phyloP scores from a whole-genome alignment of 352 stramenopile species.

The Phytophthora brassicae region DNA sequence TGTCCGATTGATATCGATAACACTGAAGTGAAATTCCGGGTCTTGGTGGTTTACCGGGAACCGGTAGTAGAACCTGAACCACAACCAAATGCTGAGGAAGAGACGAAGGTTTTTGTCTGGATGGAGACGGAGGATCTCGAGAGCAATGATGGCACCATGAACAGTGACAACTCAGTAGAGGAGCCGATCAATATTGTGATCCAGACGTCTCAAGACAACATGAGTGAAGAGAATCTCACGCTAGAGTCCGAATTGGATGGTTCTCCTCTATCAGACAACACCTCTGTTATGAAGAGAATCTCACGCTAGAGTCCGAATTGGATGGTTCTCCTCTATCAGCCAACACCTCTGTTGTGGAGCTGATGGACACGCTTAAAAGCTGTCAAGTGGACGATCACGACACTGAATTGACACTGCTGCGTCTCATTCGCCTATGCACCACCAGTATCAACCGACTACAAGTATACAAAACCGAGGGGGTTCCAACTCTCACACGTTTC shows the following conservation, averaged over 20 bases:
- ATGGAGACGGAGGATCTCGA: not conserved
- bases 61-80: not conserved
- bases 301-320: not conserved
- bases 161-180: not conserved
- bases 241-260: not conserved
- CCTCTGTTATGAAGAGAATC: conserved; percentile 1
- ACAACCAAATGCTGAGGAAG: not conserved
- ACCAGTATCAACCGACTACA: conserved; percentile 3
- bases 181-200: not conserved
- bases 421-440: conserved; percentile 12
- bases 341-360: not conserved
- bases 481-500: conserved; percentile 4
- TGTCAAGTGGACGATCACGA: not conserved
- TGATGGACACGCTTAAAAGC: not conserved
- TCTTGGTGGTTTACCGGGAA: not conserved
- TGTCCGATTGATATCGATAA: no score
- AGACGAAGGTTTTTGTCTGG: not conserved
- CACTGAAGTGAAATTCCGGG: not conserved
- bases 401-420: conserved; percentile 8
- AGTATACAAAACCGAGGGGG: conserved; percentile 8
- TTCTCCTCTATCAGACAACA: not conserved
- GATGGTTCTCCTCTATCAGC: not conserved
- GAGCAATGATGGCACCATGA: not conserved
- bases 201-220: not conserved
- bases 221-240: not conserved